These are phyloP conservation scores for Didymellaceae sp. DNA, from an alignment of 2,329 filamentous ascomycete genomes.

Conservation along the genomic window DNA sequence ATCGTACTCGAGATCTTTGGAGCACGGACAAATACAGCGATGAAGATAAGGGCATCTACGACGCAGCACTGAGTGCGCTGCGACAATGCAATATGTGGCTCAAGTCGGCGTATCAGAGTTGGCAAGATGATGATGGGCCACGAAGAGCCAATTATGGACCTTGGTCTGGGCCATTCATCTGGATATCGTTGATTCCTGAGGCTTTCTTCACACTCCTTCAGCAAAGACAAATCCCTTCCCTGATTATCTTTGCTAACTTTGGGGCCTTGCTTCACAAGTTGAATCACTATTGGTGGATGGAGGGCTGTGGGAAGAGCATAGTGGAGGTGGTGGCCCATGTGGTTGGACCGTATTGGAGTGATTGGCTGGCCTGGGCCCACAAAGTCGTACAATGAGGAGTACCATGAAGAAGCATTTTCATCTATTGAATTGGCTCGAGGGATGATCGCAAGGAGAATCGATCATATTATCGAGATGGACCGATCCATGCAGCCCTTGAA, in stretches of 20 bases:
- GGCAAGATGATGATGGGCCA: background rate
- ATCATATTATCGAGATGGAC: too few relatives aligned
- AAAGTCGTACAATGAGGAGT: background rate
- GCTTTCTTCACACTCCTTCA: conserved; percentile 22
- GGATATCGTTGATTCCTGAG: conserved; percentile 20
- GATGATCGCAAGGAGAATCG: too few relatives aligned
- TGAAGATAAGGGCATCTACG: conserved; percentile 15
- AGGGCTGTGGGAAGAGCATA: conserved; percentile 30
- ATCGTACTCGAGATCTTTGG: conserved; percentile 20
- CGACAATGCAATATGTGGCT: conserved; percentile 22
- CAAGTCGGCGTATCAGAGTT: conserved; percentile 12
- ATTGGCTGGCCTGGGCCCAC: conserved; percentile 23
- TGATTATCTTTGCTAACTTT: conserved; percentile 29
- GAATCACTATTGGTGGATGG: conserved; percentile 28
- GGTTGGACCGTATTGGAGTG: conserved; percentile 25
- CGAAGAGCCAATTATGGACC: conserved; percentile 20
- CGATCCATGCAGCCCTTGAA: too few relatives aligned
- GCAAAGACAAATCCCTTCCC: conserved; percentile 26
- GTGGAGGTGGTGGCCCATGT: conserved; percentile 22
- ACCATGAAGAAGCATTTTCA: too few relatives aligned
- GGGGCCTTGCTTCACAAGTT: conserved; percentile 20
- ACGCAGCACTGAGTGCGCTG: conserved; percentile 17
- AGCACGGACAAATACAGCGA: conserved; percentile 3
- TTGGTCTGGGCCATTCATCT: conserved; percentile 28
- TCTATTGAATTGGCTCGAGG: too few relatives aligned